These are phyloP conservation scores for Komagataella pseudopastoris DNA, from an alignment of 805 yeast genomes.

Conservation along the genomic window DNA sequence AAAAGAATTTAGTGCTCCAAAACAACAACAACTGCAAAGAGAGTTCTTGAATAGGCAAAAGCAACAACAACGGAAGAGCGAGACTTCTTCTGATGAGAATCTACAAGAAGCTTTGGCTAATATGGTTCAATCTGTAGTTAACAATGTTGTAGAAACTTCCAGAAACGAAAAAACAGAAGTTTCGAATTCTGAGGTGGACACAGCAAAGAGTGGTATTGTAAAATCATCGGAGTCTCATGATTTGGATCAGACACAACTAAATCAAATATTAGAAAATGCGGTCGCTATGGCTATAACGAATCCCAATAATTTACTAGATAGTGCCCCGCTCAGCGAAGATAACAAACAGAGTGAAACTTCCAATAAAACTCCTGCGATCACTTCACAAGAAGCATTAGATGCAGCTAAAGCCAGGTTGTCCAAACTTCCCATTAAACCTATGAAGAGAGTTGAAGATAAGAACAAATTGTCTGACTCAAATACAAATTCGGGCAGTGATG, in stretches of 20 bases:
- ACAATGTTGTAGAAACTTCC: constrained; percentile 7
- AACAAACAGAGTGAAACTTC: neutral
- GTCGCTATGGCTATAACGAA: constrained; percentile 64
- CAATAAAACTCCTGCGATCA: neutral
- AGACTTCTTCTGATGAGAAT: constrained; percentile 13
- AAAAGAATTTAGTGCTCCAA: neutral
- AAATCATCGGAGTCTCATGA: constrained; percentile 15
- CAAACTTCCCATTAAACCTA: neutral
- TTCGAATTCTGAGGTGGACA: neutral
- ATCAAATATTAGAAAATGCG: constrained; percentile 65
- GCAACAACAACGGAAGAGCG: constrained; percentile 2
- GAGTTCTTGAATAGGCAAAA: neutral
- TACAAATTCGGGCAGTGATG: neutral
- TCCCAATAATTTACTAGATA: constrained; percentile 27
- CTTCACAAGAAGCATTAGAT: neutral
- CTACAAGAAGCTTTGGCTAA: constrained; percentile 41
- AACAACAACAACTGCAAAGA: neutral
- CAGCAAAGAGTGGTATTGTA: neutral
- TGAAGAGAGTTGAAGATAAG: neutral
- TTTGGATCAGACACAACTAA: constrained; percentile 44
- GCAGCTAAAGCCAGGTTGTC: neutral
- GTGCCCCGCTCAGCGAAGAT: constrained; percentile 9
- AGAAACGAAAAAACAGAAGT: constrained; percentile 6
- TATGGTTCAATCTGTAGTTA: constrained; percentile 42
- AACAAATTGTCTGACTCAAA: neutral